These are phyloP conservation scores for Dysphania ambrosioides DNA, from an alignment of 148 eudicot species.

Conservation along the genomic window DNA sequence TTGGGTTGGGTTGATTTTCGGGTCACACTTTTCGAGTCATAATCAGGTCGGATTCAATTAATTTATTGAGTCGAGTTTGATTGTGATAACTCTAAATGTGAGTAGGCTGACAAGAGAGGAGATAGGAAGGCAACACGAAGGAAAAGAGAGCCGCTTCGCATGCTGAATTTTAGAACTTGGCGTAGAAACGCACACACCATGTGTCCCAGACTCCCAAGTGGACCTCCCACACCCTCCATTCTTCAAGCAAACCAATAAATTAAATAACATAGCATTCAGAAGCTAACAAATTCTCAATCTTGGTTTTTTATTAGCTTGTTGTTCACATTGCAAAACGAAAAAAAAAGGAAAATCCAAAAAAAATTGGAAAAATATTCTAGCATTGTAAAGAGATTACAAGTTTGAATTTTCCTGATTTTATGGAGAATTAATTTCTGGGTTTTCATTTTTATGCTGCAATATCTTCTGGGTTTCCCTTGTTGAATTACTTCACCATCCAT, in stretches of 20 bases:
- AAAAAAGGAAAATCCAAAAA: too few species aligned
- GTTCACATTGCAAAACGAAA: conserved; percentile 6
- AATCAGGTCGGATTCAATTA: too few species aligned
- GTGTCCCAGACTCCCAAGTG: too few species aligned
- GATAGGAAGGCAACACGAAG: not conserved
- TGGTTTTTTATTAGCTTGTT: not conserved
- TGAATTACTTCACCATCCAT: conserved; percentile 13
- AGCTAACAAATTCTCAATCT: too few species aligned
- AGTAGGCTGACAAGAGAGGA: too few species aligned
- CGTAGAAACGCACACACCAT: conserved; percentile 6
- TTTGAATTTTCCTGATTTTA: not conserved
- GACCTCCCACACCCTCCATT: too few species aligned
- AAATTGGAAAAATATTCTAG: conserved; percentile 5
- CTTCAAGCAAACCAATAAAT: too few species aligned
- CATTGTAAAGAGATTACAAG: not conserved
- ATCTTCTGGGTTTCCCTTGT: conserved; percentile 16
- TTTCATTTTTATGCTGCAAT: conserved; percentile 15
- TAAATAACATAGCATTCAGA: too few species aligned
- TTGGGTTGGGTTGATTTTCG: too few species aligned
- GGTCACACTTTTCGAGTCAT: too few species aligned
- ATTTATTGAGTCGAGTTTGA: too few species aligned
- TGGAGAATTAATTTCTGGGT: conserved; percentile 24
- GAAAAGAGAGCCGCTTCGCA: conserved; percentile 21
- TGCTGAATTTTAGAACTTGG: not conserved
- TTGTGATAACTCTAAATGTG: too few species aligned